phyloP scores from a whole-genome alignment of 768 basidiomycete genomes.

The Tremella mesenterica region DNA sequence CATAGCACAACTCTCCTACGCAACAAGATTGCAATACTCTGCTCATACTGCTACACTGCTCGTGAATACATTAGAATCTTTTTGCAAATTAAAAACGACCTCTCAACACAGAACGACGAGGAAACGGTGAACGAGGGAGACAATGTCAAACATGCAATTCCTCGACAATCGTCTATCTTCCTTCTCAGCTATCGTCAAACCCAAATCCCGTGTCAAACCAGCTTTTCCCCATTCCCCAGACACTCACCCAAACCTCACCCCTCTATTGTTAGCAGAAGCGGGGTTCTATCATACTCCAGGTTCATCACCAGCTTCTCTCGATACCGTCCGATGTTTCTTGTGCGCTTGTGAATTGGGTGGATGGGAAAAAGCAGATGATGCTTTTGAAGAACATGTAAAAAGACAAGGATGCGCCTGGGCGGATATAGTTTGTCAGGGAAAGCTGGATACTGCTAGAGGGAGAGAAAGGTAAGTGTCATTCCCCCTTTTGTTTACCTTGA shows the following conservation, averaged over 20 bases:
- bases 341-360: conserved; percentile 73
- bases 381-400: conserved; percentile 68
- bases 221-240: conserved; percentile 64
- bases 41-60: no score
- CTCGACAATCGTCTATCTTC: conserved; percentile 58
- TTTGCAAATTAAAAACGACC: neutral
- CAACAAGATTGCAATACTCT: no score
- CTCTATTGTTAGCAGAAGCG: conserved; percentile 68
- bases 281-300: conserved; percentile 66
- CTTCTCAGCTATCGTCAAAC: conserved; percentile 56
- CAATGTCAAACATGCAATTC: conserved; percentile 30
- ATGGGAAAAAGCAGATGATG: conserved; percentile 80
- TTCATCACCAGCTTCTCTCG: conserved; percentile 53
- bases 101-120: neutral
- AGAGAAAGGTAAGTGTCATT: conserved; percentile 20
- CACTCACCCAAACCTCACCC: conserved; percentile 57
- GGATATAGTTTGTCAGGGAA: conserved; percentile 61
- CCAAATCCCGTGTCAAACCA: conserved; percentile 46
- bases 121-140: neutral
- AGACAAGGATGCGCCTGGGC: conserved; percentile 76
- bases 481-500: conserved; percentile 10
- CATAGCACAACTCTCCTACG: no score
- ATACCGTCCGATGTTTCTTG: conserved; percentile 69
- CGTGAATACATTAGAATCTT: no score
- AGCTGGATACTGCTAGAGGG: conserved; percentile 22